Evolutionary conservation across 1,284 basidiomycete genomes (phyloP).

Genomic region (Cryptococcus deneoformans): DNA sequence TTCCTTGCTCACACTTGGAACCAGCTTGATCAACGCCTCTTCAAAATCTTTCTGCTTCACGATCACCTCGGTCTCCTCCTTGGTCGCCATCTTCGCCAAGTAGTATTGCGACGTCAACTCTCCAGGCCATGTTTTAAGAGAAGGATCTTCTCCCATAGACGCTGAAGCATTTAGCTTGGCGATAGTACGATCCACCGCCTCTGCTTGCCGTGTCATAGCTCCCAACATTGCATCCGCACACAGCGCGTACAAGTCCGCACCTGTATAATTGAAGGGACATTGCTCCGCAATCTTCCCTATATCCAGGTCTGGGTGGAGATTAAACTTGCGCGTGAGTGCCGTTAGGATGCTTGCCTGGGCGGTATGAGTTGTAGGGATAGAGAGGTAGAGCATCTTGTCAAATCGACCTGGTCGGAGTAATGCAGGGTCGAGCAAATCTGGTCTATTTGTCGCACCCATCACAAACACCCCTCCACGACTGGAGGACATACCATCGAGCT

Average conservation of each 20-base stretch:
- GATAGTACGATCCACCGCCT: slow-evolving; percentile 70
- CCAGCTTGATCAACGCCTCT: slow-evolving; percentile 67
- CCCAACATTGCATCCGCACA: slow-evolving; percentile 96
- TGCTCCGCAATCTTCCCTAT: slow-evolving; percentile 65
- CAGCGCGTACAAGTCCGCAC: slow-evolving; percentile 97
- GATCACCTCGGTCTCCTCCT: slow-evolving; percentile 61
- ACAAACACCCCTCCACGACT: slow-evolving; percentile 69
- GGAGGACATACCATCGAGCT: slow-evolving; percentile 84
- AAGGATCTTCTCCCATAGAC: slow-evolving; percentile 48
- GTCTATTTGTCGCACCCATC: slow-evolving; percentile 96
- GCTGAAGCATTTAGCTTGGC: slow-evolving; percentile 50
- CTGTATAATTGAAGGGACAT: slow-evolving; percentile 92
- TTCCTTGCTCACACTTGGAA: slow-evolving; percentile 81
- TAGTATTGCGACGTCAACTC: slow-evolving; percentile 86
- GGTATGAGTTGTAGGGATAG: slow-evolving; percentile 82
- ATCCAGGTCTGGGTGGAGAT: slow-evolving; percentile 67
- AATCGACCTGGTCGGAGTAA: slow-evolving; percentile 92
- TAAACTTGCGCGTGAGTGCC: slow-evolving; percentile 91
- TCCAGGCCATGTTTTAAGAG: slow-evolving; percentile 58
- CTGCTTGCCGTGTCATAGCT: slow-evolving; percentile 87
- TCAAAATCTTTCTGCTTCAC: slow-evolving; percentile 56
- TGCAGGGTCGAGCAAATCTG: slow-evolving; percentile 92
- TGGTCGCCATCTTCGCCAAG: slow-evolving; percentile 74
- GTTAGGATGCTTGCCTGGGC: slow-evolving; percentile 85
- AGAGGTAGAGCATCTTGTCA: slow-evolving; percentile 95